These are phyloP conservation scores for Coemansia sp. DNA, from an alignment of 192 early-diverging fungal species.

Conservation along the genomic window DNA sequence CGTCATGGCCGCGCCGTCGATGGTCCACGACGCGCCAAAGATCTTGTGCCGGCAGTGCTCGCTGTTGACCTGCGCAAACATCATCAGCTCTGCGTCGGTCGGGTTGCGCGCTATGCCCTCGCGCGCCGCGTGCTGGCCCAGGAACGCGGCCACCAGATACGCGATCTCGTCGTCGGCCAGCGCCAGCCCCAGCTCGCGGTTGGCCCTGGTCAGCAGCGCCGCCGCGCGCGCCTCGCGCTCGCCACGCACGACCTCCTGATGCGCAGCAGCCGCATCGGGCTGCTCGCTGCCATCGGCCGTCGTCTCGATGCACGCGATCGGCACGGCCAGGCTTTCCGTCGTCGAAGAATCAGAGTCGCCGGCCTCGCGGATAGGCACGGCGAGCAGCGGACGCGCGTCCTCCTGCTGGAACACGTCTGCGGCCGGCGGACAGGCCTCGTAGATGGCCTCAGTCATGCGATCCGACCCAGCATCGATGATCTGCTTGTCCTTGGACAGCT, in stretches of 20 bases:
- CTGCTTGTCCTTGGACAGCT: conserved; percentile 51
- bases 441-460: conserved; percentile 90
- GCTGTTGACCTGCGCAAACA: conserved; percentile 99
- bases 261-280: neutral
- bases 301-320: conserved; percentile 32
- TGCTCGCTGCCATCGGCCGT: neutral
- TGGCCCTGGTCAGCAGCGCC: conserved; percentile 70
- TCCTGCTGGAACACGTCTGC: conserved; percentile 69
- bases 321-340: conserved; percentile 15
- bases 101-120: conserved; percentile 71
- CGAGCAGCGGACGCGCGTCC: conserved; percentile 59
- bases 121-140: conserved; percentile 47
- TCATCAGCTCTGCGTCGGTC: conserved; percentile 99
- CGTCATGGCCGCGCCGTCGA: conserved; percentile 77
- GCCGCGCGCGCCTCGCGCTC: conserved; percentile 42
- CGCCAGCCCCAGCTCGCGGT: conserved; percentile 88
- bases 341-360: neutral
- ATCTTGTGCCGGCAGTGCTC: conserved; percentile 99
- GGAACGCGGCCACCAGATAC: conserved; percentile 85
- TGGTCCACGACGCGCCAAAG: conserved; percentile 97
- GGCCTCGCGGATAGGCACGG: conserved; percentile 53
- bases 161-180: conserved; percentile 96
- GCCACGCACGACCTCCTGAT: neutral
- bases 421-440: conserved; percentile 62
- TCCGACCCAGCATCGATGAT: conserved; percentile 66